Percentiles rank a stretch among this genome's conserved stretches.
Evolutionary conservation across 306 rosid species (phyloP).

Genomic region (Pterocarpus macrocarpus): DNA sequence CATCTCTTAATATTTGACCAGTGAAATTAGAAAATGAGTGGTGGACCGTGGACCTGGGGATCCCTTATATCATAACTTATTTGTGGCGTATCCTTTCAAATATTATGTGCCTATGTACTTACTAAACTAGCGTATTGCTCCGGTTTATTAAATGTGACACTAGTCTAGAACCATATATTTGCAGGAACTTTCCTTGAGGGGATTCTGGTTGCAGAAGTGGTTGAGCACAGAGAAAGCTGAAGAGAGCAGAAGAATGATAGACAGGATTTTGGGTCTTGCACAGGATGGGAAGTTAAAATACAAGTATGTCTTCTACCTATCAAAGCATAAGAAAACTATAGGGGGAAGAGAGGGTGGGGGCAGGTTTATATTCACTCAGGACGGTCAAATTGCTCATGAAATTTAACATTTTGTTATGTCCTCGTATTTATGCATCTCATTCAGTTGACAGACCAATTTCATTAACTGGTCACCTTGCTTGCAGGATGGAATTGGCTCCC

Average conservation of each 20-base stretch:
- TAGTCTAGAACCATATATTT: constrained; percentile 22
- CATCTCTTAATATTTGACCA: not conserved
- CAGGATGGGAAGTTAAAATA: constrained; percentile 81
- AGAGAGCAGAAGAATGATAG: constrained; percentile 80
- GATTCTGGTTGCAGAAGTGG: constrained; percentile 95
- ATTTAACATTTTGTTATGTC: not conserved
- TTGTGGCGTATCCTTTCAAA: constrained; percentile 13
- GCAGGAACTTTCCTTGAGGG: constrained; percentile 91
- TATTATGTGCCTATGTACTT: not conserved
- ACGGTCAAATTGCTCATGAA: constrained; percentile 7
- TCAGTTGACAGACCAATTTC: constrained; percentile 27
- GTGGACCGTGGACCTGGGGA: constrained; percentile 13
- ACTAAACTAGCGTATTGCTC: constrained; percentile 17
- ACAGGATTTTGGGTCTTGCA: constrained; percentile 76
- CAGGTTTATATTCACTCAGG: too few relatives aligned
- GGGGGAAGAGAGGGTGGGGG: too few relatives aligned
- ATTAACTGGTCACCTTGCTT: constrained; percentile 3
- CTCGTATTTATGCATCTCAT: not conserved
- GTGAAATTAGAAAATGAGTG: too few relatives aligned
- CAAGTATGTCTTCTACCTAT: constrained; percentile 59
- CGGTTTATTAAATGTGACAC: constrained; percentile 13
- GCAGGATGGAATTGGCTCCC: constrained; percentile 89
- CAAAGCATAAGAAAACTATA: not conserved
- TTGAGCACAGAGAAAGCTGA: constrained; percentile 69
- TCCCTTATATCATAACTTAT: constrained; percentile 27